Base-by-base conservation (phyloP, 192 early-diverging fungal species). In the Linnemannia zychae region DNA sequence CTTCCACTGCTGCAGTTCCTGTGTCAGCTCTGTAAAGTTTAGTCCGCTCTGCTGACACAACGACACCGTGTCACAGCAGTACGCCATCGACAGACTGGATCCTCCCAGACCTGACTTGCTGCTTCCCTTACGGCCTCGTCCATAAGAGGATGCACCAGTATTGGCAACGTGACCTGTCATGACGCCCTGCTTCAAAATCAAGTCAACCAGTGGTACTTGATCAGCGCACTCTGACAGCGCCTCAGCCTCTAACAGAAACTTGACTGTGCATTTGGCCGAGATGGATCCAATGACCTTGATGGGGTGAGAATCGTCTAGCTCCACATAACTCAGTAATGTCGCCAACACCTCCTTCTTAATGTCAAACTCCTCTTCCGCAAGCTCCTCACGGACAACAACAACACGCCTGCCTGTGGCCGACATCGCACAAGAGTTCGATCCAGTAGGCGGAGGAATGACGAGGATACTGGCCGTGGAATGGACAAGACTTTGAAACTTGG, bases 281-380 rank as follows among this genome's bases (percentile, higher is more conserved):
- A 85, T 72, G 4, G 83, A 85, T 0, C 83, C 83, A 36, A 48
- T n/a, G 16, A 85, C 83, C 44, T 85, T 85, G 65, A 79, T 79
- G 4, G 83, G 48, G 11, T 72, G 77, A 48, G 77, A 79, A 7
- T n/a, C 33, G 37, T 85, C 83, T 70, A 85, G 70, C 16, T 85
- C 83, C 9, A 85, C 76, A 46, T 85, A 85, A 48, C 83, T 85
- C 69, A 85, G 18, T 20, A 85, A 52, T 0, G 83, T 85, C 16
- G 83, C 83, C 31, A 85, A 37, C 17, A 85, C 83, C 47, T 85
- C 83, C 48, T 79, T 79, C 65, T 85, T 85, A 70, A 85, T 85
- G 34, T 85, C 83, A 72, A 79, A 85, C 63, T 85, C 83, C 18
- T 85, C 72, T 31, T 76, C 77, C 4, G 66, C 53, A 9, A 79